Conservation (phyloP, 345 rosid species). For the Mercurialis annua region DNA sequence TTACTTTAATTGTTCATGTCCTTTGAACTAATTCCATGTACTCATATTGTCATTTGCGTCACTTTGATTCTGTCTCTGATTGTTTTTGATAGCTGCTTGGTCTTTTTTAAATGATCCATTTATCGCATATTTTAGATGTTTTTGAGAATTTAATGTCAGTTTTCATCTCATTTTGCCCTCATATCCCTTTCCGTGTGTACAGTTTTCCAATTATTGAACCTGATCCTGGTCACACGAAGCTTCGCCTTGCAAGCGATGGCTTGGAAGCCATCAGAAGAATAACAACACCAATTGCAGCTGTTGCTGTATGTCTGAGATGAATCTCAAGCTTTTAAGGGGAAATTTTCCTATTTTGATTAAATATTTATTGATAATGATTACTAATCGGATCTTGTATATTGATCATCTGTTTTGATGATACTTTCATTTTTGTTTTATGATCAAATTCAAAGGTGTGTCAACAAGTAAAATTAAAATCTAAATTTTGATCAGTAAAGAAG, state of each 20-base stretch:
- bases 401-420: background rate
- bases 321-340: conserved; percentile 22
- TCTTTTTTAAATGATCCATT: background rate
- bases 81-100: background rate
- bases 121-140: background rate
- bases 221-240: conserved; percentile 96
- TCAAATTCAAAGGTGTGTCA: background rate
- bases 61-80: background rate
- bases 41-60: background rate
- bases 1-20: background rate
- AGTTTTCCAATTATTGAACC: conserved; percentile 96
- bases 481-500: background rate
- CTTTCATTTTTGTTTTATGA: background rate
- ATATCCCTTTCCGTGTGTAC: conserved; percentile 12
- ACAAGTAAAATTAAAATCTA: background rate
- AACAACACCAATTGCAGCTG: conserved; percentile 80
- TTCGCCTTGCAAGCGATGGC: conserved; percentile 86
- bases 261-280: conserved; percentile 84
- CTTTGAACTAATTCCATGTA: background rate
- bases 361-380: background rate
- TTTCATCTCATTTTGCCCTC: background rate
- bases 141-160: background rate
- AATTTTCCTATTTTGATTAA: background rate
- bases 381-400: background rate
- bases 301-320: conserved; percentile 67